These are phyloP conservation scores for Claviceps citrina DNA, from an alignment of 2,329 filamentous ascomycete genomes.

Conservation along the genomic window DNA sequence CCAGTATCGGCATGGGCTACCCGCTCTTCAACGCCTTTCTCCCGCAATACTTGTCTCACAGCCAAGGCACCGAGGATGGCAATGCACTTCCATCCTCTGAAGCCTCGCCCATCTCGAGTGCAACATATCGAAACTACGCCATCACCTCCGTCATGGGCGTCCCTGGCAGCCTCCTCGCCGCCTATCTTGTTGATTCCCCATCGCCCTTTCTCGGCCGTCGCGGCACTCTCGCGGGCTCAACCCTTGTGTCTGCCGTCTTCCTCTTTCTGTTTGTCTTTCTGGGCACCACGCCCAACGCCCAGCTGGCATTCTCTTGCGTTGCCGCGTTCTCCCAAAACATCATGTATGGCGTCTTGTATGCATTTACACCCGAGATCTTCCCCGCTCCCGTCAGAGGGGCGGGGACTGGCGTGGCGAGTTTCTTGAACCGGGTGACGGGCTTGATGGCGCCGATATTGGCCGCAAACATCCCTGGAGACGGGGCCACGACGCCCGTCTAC, in stretches of 20 bases:
- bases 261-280: constrained; percentile 51
- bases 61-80: constrained; percentile 25
- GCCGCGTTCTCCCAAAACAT: constrained; percentile 61
- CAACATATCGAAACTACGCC: constrained; percentile 64
- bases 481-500: constrained; percentile 41
- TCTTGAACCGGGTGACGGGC: constrained; percentile 53
- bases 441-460: constrained; percentile 55
- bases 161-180: constrained; percentile 60
- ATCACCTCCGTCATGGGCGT: constrained; percentile 66
- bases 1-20: constrained; percentile 71
- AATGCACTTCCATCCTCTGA: constrained; percentile 15
- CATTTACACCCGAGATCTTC: constrained; percentile 65
- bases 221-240: constrained; percentile 54
- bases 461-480: constrained; percentile 41
- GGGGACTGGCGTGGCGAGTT: constrained; percentile 56
- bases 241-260: constrained; percentile 51
- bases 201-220: constrained; percentile 52
- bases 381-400: constrained; percentile 57
- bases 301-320: constrained; percentile 51
- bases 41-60: constrained; percentile 61
- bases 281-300: constrained; percentile 38
- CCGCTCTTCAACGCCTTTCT: constrained; percentile 82
- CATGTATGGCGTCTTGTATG: constrained; percentile 64
- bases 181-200: constrained; percentile 51
- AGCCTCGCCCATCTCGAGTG: constrained; percentile 24